phyloP scores from a whole-genome alignment of 192 early-diverging fungal genomes.

The Umbelopsis sp. region DNA sequence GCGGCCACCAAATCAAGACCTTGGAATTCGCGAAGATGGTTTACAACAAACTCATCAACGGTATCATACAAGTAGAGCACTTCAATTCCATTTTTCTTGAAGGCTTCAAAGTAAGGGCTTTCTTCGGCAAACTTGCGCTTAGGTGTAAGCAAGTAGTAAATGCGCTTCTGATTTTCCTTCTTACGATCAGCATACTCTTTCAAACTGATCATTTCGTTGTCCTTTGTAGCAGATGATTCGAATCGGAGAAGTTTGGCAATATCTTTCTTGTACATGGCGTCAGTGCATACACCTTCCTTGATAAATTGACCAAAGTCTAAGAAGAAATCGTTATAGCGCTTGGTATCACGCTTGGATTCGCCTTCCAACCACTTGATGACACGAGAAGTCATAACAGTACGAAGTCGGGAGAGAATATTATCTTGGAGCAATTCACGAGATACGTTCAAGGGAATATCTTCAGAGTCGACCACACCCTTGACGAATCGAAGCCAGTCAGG shows the following conservation, averaged over 20 bases:
- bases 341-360: slow-evolving; percentile 50
- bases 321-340: slow-evolving; percentile 59
- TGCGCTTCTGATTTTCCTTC: slow-evolving; percentile 71
- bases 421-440: slow-evolving; percentile 84
- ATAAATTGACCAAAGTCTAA: slow-evolving; percentile 67
- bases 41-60: slow-evolving; percentile 60
- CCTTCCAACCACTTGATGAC: slow-evolving; percentile 57
- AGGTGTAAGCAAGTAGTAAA: slow-evolving; percentile 67
- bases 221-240: slow-evolving; percentile 43
- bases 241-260: slow-evolving; percentile 66
- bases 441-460: slow-evolving; percentile 85
- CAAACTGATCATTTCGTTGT: slow-evolving; percentile 55
- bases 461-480: slow-evolving; percentile 82
- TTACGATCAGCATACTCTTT: slow-evolving; percentile 73
- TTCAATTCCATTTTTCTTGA: slow-evolving; percentile 73
- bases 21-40: slow-evolving; percentile 62
- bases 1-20: slow-evolving; percentile 58
- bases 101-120: slow-evolving; percentile 74
- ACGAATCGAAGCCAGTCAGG: slow-evolving; percentile 79
- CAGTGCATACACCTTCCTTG: slow-evolving; percentile 79
- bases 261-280: slow-evolving; percentile 52
- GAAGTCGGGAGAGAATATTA: slow-evolving; percentile 60
- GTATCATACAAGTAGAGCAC: slow-evolving; percentile 66
- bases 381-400: slow-evolving; percentile 54
- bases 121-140: slow-evolving; percentile 61